Conservation (phyloP, 306 rosid genomes). For the Lathyrus tuberosus region DNA sequence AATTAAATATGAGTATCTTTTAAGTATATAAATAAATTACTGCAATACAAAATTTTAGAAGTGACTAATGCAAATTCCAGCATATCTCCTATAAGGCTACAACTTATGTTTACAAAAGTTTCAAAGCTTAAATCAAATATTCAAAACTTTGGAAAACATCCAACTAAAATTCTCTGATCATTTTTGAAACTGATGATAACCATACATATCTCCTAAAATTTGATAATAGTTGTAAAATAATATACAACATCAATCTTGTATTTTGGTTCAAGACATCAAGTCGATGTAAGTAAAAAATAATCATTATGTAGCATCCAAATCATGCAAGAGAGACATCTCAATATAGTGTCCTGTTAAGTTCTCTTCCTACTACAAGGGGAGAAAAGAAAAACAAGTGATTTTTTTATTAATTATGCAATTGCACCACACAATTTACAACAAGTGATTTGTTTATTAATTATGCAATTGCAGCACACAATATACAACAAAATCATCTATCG, state of each 20-base stretch:
- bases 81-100: slow-evolving; percentile 7
- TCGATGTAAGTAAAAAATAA: not conserved
- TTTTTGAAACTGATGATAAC: not conserved
- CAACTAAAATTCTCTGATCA: slow-evolving; percentile 18
- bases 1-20: not conserved
- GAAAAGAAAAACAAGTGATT: slow-evolving; percentile 10
- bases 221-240: slow-evolving; percentile 24
- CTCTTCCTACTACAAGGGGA: slow-evolving; percentile 4
- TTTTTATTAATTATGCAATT: slow-evolving; percentile 13
- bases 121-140: not conserved
- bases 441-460: slow-evolving; percentile 9
- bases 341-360: not conserved
- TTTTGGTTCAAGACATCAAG: slow-evolving; percentile 5
- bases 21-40: slow-evolving; percentile 6
- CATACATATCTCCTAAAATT: slow-evolving; percentile 1
- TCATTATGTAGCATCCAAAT: slow-evolving; percentile 1
- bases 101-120: slow-evolving; percentile 1
- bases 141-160: slow-evolving; percentile 3
- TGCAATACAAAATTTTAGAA: not conserved
- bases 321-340: slow-evolving; percentile 12
- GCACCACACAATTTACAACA: slow-evolving; percentile 29
- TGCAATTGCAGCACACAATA: slow-evolving; percentile 13
- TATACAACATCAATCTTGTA: slow-evolving; percentile 18
- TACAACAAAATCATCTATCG: not conserved
- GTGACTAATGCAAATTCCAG: slow-evolving; percentile 20